Evolutionary conservation across 176 grass and related monocot species (phyloP).

Genomic region (Metroxylon sagu): DNA sequence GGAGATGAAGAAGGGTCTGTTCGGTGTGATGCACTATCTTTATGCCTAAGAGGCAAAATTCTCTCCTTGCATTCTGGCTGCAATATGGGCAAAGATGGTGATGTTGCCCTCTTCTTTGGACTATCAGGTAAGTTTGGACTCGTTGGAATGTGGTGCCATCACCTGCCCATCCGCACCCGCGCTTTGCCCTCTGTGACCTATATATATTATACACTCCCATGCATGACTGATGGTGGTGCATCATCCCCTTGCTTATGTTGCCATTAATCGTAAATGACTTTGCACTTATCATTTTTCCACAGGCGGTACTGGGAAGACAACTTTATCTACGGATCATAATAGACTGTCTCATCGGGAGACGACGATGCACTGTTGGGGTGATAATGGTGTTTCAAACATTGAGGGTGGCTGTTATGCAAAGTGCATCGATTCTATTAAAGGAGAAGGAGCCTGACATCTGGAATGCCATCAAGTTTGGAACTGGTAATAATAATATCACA

Average conservation of each 20-base stretch:
- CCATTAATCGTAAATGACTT: no score
- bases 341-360: constrained; percentile 79
- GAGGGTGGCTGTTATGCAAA: constrained; percentile 98
- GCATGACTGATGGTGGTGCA: constrained; percentile 3
- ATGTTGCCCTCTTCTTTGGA: constrained; percentile 99
- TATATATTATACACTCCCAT: neutral
- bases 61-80: constrained; percentile 94
- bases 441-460: constrained; percentile 98
- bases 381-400: constrained; percentile 89
- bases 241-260: no score
- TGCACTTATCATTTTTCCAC: neutral
- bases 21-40: constrained; percentile 99
- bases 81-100: constrained; percentile 94
- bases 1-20: constrained; percentile 99
- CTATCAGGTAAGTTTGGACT: constrained; percentile 73
- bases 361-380: constrained; percentile 97
- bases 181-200: constrained; percentile 9
- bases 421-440: constrained; percentile 61
- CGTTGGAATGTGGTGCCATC: constrained; percentile 31
- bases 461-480: constrained; percentile 99
- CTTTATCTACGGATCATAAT: constrained; percentile 88
- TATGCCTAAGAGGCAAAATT: constrained; percentile 82
- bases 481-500: constrained; percentile 24
- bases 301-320: constrained; percentile 97
- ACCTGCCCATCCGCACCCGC: constrained; percentile 59